These are phyloP conservation scores for Populus pruinosa DNA, from an alignment of 345 rosid genomes.

Conservation along the genomic window DNA sequence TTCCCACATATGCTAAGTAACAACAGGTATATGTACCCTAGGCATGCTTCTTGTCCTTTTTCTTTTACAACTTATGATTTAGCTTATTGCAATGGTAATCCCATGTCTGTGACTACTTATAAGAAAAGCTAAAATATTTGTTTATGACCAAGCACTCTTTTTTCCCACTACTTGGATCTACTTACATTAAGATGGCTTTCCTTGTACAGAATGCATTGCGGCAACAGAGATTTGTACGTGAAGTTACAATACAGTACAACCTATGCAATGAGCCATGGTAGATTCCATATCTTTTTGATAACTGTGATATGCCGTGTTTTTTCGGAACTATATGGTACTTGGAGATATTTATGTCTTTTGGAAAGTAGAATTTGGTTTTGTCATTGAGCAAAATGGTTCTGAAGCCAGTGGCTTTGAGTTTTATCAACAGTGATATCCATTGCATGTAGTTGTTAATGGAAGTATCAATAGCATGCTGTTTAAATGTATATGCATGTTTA, in stretches of 20 bases:
- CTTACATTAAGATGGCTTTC: constrained; percentile 13
- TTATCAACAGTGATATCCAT: not conserved
- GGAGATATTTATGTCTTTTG: not conserved
- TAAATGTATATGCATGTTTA: not conserved
- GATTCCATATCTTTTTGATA: constrained; percentile 10
- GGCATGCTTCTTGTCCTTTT: no score
- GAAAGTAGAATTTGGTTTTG: not conserved
- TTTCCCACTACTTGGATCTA: not conserved
- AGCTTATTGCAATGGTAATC: not conserved
- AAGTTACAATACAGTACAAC: constrained; percentile 97
- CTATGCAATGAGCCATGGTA: constrained; percentile 99
- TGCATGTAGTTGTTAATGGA: not conserved
- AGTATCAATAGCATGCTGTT: not conserved
- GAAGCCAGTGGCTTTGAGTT: not conserved
- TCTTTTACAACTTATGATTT: not conserved
- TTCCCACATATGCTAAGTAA: not conserved
- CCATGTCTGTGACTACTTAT: not conserved
- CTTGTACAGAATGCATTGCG: constrained; percentile 81
- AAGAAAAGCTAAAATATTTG: not conserved
- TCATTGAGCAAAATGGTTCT: not conserved
- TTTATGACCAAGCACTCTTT: not conserved
- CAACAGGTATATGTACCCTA: no score
- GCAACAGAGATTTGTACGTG: constrained; percentile 95
- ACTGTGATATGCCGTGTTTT: not conserved
- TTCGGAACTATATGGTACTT: constrained; percentile 5